These are phyloP conservation scores for Cordia subcordata DNA, from an alignment of 257 asterid species.

Conservation along the genomic window DNA sequence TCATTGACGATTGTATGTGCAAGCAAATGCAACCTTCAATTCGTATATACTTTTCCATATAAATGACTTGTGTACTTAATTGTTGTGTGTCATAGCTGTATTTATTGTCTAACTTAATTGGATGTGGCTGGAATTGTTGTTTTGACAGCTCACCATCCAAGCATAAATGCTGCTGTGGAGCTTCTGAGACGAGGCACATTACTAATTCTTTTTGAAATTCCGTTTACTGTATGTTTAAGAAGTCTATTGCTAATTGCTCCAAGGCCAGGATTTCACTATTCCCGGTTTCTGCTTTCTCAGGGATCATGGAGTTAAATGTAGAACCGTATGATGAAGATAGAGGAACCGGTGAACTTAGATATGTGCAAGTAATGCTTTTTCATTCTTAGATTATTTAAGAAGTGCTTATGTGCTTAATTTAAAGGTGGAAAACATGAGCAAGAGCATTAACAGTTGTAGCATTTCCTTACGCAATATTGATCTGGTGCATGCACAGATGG, in stretches of 20 bases:
- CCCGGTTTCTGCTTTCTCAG: conserved; percentile 25
- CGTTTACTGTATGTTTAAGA: not conserved
- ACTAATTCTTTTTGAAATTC: not conserved
- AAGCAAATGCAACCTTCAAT: too few relatives aligned
- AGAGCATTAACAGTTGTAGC: not conserved
- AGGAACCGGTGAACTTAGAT: conserved; percentile 89
- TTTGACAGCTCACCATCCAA: conserved; percentile 88
- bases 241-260: not conserved
- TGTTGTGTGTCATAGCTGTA: not conserved
- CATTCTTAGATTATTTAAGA: not conserved
- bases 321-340: conserved; percentile 83
- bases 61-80: not conserved
- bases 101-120: not conserved
- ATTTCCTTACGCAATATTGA: not conserved
- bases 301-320: conserved; percentile 54
- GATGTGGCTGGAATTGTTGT: not conserved
- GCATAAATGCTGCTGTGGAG: conserved; percentile 77
- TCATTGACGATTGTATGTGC: too few relatives aligned
- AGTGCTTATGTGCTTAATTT: too few relatives aligned
- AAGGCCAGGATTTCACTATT: not conserved
- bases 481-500: conserved; percentile 46
- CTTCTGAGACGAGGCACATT: conserved; percentile 58
- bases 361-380: conserved; percentile 63
- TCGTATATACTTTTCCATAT: too few relatives aligned
- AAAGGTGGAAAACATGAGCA: not conserved